A percentile compares a stretch with the other conserved stretches of the same genome.
These are phyloP conservation scores for Sherardia arvensis DNA, from an alignment of 257 asterid species.

Conservation along the genomic window DNA sequence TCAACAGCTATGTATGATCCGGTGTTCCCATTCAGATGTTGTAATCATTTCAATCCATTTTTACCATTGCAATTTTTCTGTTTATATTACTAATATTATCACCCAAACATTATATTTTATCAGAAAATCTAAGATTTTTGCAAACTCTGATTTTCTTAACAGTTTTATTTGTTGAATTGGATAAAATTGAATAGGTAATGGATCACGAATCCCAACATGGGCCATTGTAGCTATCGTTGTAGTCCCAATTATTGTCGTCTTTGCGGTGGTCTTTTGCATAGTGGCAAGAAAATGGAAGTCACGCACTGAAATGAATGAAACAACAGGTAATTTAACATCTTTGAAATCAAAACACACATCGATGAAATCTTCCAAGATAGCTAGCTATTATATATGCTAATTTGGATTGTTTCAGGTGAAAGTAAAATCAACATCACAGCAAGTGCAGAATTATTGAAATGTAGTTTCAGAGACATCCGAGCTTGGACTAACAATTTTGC, in stretches of 20 bases:
- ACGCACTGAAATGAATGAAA: background rate
- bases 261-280: background rate
- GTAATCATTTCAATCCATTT: no score
- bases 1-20: no score
- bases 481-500: constrained; percentile 17
- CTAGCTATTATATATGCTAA: no score
- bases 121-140: no score
- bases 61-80: no score
- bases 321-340: constrained; percentile 2
- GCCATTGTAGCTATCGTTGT: constrained; percentile 2
- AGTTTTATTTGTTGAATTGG: no score
- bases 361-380: background rate
- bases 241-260: background rate
- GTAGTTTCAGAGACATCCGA: constrained; percentile 9
- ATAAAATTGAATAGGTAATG: background rate
- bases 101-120: no score
- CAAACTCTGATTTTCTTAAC: no score
- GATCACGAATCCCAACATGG: background rate
- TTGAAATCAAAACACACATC: background rate
- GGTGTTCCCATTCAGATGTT: no score
- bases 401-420: background rate
- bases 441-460: background rate
- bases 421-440: background rate
- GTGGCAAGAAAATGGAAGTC: background rate
- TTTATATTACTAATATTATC: no score